Evolutionary conservation across 1,139 yeast genomes (phyloP).

Genomic region (Lodderomyces elongisporus): DNA sequence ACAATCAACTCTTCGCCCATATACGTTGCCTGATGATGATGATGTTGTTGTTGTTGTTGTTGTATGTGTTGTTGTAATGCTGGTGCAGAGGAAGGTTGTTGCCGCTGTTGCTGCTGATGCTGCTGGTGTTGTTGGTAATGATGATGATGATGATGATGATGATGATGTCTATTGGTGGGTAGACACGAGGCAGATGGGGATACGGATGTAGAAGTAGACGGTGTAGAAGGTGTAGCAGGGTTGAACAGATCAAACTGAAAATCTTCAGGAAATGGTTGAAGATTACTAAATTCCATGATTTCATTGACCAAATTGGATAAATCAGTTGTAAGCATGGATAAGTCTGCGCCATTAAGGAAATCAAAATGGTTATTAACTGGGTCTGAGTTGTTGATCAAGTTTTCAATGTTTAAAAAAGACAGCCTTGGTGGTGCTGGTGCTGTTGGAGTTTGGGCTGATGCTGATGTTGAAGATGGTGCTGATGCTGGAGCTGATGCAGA

Average conservation of each 20-base stretch:
- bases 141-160: not conserved
- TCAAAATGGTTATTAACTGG: constrained; percentile 4
- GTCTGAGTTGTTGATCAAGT: constrained; percentile 7
- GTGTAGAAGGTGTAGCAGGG: constrained; percentile 3
- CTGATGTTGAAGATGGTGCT: not conserved
- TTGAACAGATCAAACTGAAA: constrained; percentile 11
- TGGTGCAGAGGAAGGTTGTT: not conserved
- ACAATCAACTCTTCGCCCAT: constrained; percentile 8
- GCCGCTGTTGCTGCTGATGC: constrained; percentile 1
- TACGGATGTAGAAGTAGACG: too few species aligned
- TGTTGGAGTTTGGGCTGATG: not conserved
- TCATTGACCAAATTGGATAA: constrained; percentile 29
- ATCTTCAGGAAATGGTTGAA: constrained; percentile 7
- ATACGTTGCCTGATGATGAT: not conserved
- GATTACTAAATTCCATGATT: constrained; percentile 22
- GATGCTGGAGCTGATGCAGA: constrained; percentile 1
- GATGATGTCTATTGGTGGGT: not conserved
- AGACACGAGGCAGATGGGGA: not conserved
- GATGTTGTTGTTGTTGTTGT: not conserved
- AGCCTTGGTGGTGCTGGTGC: not conserved
- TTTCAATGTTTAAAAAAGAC: constrained; percentile 10
- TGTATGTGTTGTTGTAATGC: not conserved
- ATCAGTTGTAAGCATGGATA: constrained; percentile 26
- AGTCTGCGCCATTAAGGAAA: constrained; percentile 17
- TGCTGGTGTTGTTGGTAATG: constrained; percentile 1